These are phyloP conservation scores for Candida sp. DNA, from an alignment of 1,139 yeast genomes.

Conservation along the genomic window DNA sequence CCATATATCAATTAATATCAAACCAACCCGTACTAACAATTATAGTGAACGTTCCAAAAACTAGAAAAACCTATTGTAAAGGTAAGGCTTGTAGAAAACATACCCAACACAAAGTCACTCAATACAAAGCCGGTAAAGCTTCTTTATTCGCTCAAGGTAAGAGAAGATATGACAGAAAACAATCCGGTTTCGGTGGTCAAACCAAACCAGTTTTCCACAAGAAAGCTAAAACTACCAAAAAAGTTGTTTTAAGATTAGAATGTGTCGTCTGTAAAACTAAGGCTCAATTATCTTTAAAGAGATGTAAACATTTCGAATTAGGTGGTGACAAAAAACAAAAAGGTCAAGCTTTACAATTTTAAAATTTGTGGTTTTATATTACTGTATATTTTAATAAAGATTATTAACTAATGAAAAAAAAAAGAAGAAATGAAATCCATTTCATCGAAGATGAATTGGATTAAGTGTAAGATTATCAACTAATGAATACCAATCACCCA, in stretches of 20 bases:
- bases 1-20: not conserved
- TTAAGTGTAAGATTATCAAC: too few relatives aligned
- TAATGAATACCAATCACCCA: too few relatives aligned
- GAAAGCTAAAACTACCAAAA: constrained; percentile 99
- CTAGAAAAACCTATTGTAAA: constrained; percentile 99
- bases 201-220: constrained; percentile 99
- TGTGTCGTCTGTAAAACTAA: constrained; percentile 99
- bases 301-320: constrained; percentile 99
- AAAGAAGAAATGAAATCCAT: too few relatives aligned
- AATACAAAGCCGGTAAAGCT: constrained; percentile 99
- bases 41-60: constrained; percentile 99
- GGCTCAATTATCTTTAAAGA: constrained; percentile 97
- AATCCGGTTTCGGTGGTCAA: constrained; percentile 99
- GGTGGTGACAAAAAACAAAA: constrained; percentile 99
- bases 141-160: constrained; percentile 99
- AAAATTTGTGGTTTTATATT: constrained; percentile 22
- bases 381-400: constrained; percentile 3
- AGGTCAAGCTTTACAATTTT: constrained; percentile 98
- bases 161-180: constrained; percentile 99
- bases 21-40: constrained; percentile 22
- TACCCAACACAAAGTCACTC: constrained; percentile 99
- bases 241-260: constrained; percentile 99
- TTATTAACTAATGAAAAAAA: not conserved
- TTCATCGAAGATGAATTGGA: too few relatives aligned
- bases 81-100: constrained; percentile 99